Conservation (phyloP, 2,329 filamentous ascomycete genomes). For the Pleoardoris graminearum region DNA sequence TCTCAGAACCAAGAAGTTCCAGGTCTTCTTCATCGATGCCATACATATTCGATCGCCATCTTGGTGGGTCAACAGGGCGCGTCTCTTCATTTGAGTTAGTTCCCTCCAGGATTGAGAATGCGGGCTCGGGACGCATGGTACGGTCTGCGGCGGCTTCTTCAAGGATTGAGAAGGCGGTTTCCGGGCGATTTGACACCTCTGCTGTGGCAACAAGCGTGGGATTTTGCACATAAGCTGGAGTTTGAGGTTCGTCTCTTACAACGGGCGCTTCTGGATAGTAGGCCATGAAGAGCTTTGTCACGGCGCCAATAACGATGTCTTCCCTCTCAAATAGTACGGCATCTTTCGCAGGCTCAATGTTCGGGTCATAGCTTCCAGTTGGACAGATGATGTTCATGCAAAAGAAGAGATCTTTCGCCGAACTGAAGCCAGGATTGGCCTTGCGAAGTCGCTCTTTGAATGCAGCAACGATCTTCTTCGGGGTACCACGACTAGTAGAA, state of each 20-base stretch:
- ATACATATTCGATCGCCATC: slow-evolving; percentile 46
- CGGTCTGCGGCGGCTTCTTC: not conserved
- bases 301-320: slow-evolving; percentile 47
- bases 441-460: slow-evolving; percentile 58
- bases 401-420: slow-evolving; percentile 62
- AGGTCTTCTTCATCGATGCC: slow-evolving; percentile 44
- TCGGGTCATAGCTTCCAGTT: slow-evolving; percentile 67
- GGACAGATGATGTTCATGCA: slow-evolving; percentile 66
- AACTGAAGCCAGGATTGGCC: slow-evolving; percentile 22
- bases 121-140: not conserved
- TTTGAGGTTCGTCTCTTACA: slow-evolving; percentile 10
- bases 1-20: slow-evolving; percentile 21
- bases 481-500: slow-evolving; percentile 56
- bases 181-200: not conserved
- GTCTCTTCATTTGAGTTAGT: not conserved
- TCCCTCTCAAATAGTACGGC: slow-evolving; percentile 70
- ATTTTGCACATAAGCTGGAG: slow-evolving; percentile 6
- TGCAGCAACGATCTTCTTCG: slow-evolving; percentile 61
- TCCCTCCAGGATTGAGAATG: not conserved
- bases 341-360: slow-evolving; percentile 72
- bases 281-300: slow-evolving; percentile 51
- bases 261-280: slow-evolving; percentile 36
- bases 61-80: not conserved
- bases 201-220: not conserved
- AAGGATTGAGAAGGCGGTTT: not conserved